Percentiles rank a stretch among this genome's conserved stretches.
Conservation (phyloP, 1,284 basidiomycete genomes). For the Agaricales sp. region DNA sequence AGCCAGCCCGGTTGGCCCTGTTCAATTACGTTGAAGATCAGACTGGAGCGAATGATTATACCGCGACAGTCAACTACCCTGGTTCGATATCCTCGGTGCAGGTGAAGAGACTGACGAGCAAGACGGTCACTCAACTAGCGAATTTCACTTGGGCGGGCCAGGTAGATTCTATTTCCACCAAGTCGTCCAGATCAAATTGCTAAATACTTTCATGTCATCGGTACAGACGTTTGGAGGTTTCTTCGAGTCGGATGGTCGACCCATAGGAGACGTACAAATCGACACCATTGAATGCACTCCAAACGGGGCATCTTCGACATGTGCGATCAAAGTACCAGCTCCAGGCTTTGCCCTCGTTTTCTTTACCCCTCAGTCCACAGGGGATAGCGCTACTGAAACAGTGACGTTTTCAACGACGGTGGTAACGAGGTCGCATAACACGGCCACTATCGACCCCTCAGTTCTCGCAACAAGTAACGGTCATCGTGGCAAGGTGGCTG, state of each 20-base stretch:
- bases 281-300: constrained; percentile 34
- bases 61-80: constrained; percentile 15
- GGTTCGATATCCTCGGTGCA: constrained; percentile 31
- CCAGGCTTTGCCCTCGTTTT: constrained; percentile 50
- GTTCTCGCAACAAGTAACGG: constrained; percentile 24
- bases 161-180: constrained; percentile 16
- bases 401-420: constrained; percentile 3
- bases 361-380: constrained; percentile 28
- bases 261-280: constrained; percentile 37
- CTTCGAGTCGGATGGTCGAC: constrained; percentile 57
- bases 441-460: constrained; percentile 15
- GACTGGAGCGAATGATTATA: constrained; percentile 39
- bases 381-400: constrained; percentile 24
- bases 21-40: constrained; percentile 60
- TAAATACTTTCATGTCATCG: constrained; percentile 8
- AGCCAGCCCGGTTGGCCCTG: constrained; percentile 46
- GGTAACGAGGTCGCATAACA: background rate
- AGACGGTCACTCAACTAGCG: constrained; percentile 47
- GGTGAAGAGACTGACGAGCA: constrained; percentile 47
- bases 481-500: constrained; percentile 7
- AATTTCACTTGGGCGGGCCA: constrained; percentile 69
- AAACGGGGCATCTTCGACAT: constrained; percentile 23
- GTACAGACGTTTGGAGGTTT: constrained; percentile 56
- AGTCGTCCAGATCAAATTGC: constrained; percentile 9
- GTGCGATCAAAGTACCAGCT: constrained; percentile 38